Evolutionary conservation across 371 early-diverging fungal genomes (phyloP).

Genomic region (Haplosporangium sp.): DNA sequence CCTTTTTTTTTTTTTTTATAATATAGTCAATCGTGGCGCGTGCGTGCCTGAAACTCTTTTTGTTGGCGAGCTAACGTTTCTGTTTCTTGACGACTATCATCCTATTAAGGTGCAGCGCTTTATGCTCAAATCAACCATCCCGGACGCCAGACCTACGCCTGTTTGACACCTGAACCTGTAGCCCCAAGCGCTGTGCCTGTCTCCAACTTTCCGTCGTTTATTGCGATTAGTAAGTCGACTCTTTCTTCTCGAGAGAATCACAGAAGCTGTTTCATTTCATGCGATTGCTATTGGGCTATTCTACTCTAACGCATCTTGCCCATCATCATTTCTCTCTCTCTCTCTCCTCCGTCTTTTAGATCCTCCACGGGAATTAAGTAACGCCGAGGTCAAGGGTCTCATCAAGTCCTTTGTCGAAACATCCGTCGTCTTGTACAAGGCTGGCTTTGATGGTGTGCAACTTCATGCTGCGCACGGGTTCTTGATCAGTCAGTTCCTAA

Average conservation of each 20-base stretch:
- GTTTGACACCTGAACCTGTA: constrained; percentile 11
- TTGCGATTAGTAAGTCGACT: constrained; percentile 15
- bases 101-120: constrained; percentile 8
- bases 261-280: no score
- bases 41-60: no score
- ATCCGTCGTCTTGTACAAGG: constrained; percentile 51
- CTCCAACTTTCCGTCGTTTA: constrained; percentile 20
- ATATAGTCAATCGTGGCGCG: no score
- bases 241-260: no score
- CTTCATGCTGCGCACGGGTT: constrained; percentile 78
- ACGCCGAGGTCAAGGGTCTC: constrained; percentile 57
- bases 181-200: constrained; percentile 26
- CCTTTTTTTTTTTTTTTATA: not conserved
- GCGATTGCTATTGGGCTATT: no score
- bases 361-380: constrained; percentile 27
- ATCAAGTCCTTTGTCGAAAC: constrained; percentile 59
- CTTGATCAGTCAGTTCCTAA: constrained; percentile 69
- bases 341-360: constrained; percentile 8
- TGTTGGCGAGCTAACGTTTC: no score
- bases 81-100: no score
- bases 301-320: no score
- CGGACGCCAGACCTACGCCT: constrained; percentile 18
- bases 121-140: constrained; percentile 26
- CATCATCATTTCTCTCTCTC: no score
- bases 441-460: constrained; percentile 77